Percentiles rank a stretch among this genome's conserved stretches.
Evolutionary conservation across 805 yeast species (phyloP).

Genomic region (Zygosaccharomyces gambellarensis): DNA sequence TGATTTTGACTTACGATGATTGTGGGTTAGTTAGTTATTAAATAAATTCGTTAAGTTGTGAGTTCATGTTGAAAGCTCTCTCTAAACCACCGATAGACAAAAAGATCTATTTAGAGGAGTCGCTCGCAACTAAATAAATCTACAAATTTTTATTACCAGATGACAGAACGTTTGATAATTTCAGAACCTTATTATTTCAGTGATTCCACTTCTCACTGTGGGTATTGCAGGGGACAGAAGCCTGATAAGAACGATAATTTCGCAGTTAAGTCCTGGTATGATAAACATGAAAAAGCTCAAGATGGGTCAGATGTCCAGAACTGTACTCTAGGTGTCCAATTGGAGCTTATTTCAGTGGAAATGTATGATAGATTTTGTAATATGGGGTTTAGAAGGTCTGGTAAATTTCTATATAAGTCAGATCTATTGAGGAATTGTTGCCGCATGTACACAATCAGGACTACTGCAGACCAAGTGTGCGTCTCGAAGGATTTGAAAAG

Average conservation of each 20-base stretch:
- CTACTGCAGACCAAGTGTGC: slow-evolving; percentile 43
- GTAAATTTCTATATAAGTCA: slow-evolving; percentile 58
- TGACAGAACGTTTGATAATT: slow-evolving; percentile 34
- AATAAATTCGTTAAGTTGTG: background rate
- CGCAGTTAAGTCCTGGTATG: slow-evolving; percentile 38
- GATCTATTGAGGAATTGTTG: slow-evolving; percentile 75
- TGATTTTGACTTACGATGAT: background rate
- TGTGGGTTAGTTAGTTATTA: background rate
- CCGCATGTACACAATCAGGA: slow-evolving; percentile 70
- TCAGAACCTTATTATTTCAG: slow-evolving; percentile 43
- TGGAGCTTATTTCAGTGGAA: slow-evolving; percentile 42
- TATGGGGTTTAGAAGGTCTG: slow-evolving; percentile 76
- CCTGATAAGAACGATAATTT: slow-evolving; percentile 38
- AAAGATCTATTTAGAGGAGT: background rate
- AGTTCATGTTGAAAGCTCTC: too few species aligned
- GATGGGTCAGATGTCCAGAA: slow-evolving; percentile 16
- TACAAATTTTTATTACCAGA: background rate
- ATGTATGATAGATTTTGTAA: slow-evolving; percentile 65
- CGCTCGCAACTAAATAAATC: background rate
- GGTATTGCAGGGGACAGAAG: slow-evolving; percentile 62
- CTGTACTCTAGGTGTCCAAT: slow-evolving; percentile 38
- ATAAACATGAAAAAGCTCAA: slow-evolving; percentile 8
- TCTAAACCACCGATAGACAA: too few species aligned
- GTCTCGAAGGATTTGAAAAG: slow-evolving; percentile 64
- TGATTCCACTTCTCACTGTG: slow-evolving; percentile 48